A percentile compares a stretch with the other conserved stretches of the same genome.
Conservation (phyloP, 495 filamentous ascomycete genomes). For the Lophium mytilinum region DNA sequence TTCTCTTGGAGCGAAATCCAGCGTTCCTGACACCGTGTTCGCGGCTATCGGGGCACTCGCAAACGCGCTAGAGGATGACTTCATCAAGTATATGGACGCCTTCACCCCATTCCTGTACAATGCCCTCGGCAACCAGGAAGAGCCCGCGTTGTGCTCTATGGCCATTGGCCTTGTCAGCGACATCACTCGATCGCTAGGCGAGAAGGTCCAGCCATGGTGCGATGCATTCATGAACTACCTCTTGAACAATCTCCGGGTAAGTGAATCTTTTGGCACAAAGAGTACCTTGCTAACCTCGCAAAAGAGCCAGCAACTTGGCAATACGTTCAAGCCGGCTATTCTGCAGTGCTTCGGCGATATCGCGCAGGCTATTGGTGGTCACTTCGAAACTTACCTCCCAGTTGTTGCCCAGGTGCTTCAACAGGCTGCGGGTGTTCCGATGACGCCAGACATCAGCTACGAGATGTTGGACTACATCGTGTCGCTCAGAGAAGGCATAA, state of each 20-base stretch:
- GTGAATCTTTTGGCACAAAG: slow-evolving; percentile 22
- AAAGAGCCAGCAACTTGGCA: slow-evolving; percentile 65
- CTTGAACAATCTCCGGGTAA: slow-evolving; percentile 77
- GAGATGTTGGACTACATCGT: slow-evolving; percentile 96
- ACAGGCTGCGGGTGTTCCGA: slow-evolving; percentile 76
- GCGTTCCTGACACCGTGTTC: slow-evolving; percentile 87
- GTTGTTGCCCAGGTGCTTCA: slow-evolving; percentile 91
- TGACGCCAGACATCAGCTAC: slow-evolving; percentile 59
- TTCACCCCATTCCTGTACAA: slow-evolving; percentile 88
- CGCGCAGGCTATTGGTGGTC: slow-evolving; percentile 84
- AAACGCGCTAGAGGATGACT: slow-evolving; percentile 82
- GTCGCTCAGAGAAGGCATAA: slow-evolving; percentile 90
- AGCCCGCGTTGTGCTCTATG: slow-evolving; percentile 88
- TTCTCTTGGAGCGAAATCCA: slow-evolving; percentile 77
- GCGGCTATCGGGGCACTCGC: slow-evolving; percentile 80
- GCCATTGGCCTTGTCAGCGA: slow-evolving; percentile 96
- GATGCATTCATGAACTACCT: slow-evolving; percentile 97
- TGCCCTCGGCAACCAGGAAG: slow-evolving; percentile 89
- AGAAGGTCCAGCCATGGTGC: slow-evolving; percentile 85
- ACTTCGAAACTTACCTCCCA: slow-evolving; percentile 85
- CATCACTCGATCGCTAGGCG: slow-evolving; percentile 82
- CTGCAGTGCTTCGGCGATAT: slow-evolving; percentile 97
- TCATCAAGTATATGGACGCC: slow-evolving; percentile 91
- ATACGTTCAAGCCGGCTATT: slow-evolving; percentile 97
- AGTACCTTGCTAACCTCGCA: slow-evolving; percentile 13